Evolutionary conservation across 352 stramenopile species (phyloP).

Genomic region (Globisporangium recalcitrans): DNA sequence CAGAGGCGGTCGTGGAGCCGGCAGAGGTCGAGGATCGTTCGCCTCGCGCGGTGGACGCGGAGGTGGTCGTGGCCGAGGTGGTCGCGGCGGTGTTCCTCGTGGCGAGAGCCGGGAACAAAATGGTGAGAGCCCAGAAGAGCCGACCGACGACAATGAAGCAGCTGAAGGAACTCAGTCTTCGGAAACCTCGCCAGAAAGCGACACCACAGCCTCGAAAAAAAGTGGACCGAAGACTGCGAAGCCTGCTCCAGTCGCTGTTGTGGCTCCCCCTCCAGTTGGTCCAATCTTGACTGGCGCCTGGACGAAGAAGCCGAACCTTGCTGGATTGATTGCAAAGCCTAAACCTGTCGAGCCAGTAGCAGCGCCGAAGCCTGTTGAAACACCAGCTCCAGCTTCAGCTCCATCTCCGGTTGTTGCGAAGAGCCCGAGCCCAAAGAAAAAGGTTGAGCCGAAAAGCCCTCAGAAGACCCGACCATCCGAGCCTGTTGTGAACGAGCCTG

Average conservation of each 20-base stretch:
- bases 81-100: conserved; percentile 30
- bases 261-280: conserved; percentile 40
- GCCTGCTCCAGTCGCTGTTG: conserved; percentile 27
- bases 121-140: conserved; percentile 43
- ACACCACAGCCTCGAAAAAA: conserved; percentile 29
- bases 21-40: conserved; percentile 43
- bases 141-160: conserved; percentile 32
- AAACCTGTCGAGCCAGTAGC: conserved; percentile 28
- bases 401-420: conserved; percentile 6
- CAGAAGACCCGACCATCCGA: conserved; percentile 23
- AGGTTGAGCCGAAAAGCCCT: conserved; percentile 31
- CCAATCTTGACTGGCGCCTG: conserved; percentile 63
- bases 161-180: conserved; percentile 3
- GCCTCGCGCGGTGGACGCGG: conserved; percentile 47
- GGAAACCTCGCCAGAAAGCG: conserved; percentile 10
- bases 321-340: conserved; percentile 24
- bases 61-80: conserved; percentile 32
- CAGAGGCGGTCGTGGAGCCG: conserved; percentile 31
- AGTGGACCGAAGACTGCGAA: conserved; percentile 34
- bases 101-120: conserved; percentile 18
- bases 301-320: conserved; percentile 70
- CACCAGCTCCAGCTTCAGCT: conserved; percentile 10
- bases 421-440: conserved; percentile 43
- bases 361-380: conserved; percentile 22
- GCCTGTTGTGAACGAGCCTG: conserved; percentile 20